Percentiles rank a stretch among this genome's conserved stretches.
Evolutionary conservation across 129 eudicot genomes (phyloP).

Genomic region (Flaveria brownii): DNA sequence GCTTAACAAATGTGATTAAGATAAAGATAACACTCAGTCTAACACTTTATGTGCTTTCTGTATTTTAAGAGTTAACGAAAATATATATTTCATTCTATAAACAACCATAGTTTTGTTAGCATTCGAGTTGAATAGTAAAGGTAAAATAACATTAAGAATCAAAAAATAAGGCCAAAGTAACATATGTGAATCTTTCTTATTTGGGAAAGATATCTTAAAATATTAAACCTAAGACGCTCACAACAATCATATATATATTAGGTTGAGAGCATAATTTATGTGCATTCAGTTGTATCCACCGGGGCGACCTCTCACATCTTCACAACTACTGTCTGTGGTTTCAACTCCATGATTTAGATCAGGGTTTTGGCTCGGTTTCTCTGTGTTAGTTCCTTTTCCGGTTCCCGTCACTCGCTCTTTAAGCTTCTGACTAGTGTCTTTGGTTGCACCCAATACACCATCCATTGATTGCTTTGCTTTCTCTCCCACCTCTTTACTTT

Average conservation of each 20-base stretch:
- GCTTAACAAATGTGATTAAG: too few relatives aligned
- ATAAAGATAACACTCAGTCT: too few relatives aligned
- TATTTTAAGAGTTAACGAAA: too few relatives aligned
- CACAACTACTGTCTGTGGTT: conserved; percentile 36
- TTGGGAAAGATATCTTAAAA: neutral
- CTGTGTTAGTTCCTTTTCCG: neutral
- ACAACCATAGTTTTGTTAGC: too few relatives aligned
- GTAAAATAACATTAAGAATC: neutral
- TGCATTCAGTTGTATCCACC: conserved; percentile 35
- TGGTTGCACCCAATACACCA: conserved; percentile 11
- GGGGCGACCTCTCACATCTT: conserved; percentile 43
- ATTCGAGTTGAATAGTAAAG: too few relatives aligned
- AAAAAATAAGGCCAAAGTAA: neutral
- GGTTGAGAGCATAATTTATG: neutral
- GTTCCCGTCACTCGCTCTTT: conserved; percentile 26
- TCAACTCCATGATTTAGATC: conserved; percentile 31
- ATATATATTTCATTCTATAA: too few relatives aligned
- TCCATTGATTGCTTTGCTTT: conserved; percentile 33
- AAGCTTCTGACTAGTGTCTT: conserved; percentile 18
- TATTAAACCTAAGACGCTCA: neutral
- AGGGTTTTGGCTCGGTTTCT: conserved; percentile 24
- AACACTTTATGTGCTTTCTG: too few relatives aligned
- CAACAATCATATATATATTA: neutral
- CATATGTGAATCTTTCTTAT: neutral
- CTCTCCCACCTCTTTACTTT: conserved; percentile 24